phyloP scores from a whole-genome alignment of 192 early-diverging fungal genomes.

The Lobosporangium transversale region DNA sequence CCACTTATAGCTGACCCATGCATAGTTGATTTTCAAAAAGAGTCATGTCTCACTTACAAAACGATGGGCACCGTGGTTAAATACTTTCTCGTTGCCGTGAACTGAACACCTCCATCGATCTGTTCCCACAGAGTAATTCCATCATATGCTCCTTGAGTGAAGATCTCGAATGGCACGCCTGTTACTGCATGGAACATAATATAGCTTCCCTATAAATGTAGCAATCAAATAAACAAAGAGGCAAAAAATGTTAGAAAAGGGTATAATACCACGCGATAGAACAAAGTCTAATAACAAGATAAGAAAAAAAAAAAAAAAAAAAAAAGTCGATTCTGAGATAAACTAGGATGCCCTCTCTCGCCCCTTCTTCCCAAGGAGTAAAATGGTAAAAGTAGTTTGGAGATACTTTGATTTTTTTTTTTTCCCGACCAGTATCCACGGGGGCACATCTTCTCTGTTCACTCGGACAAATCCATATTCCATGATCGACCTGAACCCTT shows the following conservation, averaged over 20 bases:
- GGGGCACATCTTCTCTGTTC: too few species aligned
- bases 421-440: too few species aligned
- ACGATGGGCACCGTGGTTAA: conserved; percentile 93
- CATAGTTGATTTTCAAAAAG: background rate
- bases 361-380: too few species aligned
- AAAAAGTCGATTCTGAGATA: too few species aligned
- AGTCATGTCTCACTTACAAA: conserved; percentile 90
- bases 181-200: conserved; percentile 98
- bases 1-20: background rate
- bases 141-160: conserved; percentile 93
- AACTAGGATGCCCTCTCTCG: too few species aligned
- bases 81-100: conserved; percentile 98
- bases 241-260: background rate
- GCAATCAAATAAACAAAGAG: background rate
- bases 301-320: too few species aligned
- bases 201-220: conserved; percentile 78
- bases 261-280: too few species aligned
- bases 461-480: too few species aligned
- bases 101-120: conserved; percentile 97
- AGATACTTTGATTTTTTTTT: too few species aligned
- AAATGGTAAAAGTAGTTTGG: too few species aligned
- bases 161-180: conserved; percentile 95
- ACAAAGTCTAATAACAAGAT: too few species aligned
- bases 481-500: too few species aligned
- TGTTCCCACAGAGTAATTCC: conserved; percentile 98